Conservation (phyloP, 768 basidiomycete genomes). For the Hydnomerulius pinastri region DNA sequence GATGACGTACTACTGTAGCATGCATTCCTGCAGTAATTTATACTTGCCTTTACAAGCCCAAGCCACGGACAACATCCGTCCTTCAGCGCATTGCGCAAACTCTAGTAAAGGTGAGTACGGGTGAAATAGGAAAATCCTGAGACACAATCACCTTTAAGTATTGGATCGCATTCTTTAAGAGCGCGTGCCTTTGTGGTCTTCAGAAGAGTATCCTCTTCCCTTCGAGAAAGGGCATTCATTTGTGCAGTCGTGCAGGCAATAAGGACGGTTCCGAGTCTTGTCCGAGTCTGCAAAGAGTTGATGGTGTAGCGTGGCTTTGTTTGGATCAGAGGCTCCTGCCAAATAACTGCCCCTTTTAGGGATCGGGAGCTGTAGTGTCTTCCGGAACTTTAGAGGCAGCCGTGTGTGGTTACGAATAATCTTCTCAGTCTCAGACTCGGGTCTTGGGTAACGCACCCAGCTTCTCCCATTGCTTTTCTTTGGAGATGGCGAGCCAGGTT, state of each 20-base stretch:
- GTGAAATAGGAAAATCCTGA: background rate
- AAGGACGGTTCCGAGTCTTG: background rate
- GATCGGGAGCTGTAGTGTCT: background rate
- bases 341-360: background rate
- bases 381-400: too few relatives aligned
- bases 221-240: conserved; percentile 85
- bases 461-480: background rate
- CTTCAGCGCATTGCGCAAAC: conserved; percentile 82
- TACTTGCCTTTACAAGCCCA: conserved; percentile 81
- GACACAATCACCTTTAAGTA: conserved; percentile 60
- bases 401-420: too few relatives aligned
- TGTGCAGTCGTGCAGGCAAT: background rate
- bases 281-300: too few relatives aligned
- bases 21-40: conserved; percentile 72
- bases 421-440: too few relatives aligned
- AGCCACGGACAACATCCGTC: conserved; percentile 79
- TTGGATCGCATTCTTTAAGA: conserved; percentile 71
- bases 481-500: conserved; percentile 13
- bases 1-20: conserved; percentile 72
- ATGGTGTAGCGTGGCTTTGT: conserved; percentile 7
- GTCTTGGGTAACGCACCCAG: too few relatives aligned
- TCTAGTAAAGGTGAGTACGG: conserved; percentile 42
- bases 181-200: conserved; percentile 82
- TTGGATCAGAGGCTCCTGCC: background rate
- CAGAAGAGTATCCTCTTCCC: conserved; percentile 84